Base-by-base conservation (phyloP, 1,284 basidiomycete genomes). In the Boletus holoroseus region DNA sequence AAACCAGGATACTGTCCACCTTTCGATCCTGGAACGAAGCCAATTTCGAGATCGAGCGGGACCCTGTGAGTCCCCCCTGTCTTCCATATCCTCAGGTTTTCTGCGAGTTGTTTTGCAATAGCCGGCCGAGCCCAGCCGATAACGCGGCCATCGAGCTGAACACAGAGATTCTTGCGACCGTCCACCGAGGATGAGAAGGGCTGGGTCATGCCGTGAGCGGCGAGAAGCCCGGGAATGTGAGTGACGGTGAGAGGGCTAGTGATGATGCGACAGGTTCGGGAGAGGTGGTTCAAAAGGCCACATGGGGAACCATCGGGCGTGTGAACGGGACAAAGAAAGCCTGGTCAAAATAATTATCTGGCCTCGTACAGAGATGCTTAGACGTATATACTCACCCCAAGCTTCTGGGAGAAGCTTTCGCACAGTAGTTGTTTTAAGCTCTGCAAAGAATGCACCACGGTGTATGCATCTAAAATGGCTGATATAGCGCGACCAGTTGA, bases 401-500 rank as follows among this genome's bases (percentile, higher is more conserved):
- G 96, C 91, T 73, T 99, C 96, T 12, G 96, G 96, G 18, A 99
- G 76, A 54, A 99, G 75, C 71, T 99, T 99, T 62, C 96, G 88
- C 43, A 99, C 96, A 20, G 94, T 88, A 0, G 96, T 99, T 1
- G 96, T 99, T 77, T 99, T 99, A 55, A 99, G 82, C 69, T 99
- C 94, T 20, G 95, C 93, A 67, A 99, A 99, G 82, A 99, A 99
- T 38, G 96, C 94, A 71, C 96, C 96, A 74, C 96, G 90, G 73
- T 99, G 96, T 38, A 99, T 94, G 69, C 91, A 97, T 50, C 96
- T 81, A 77, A 99, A 99, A 73, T 99, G 96, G 62, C 90, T 90
- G 68, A 99, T 93, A 71, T 98, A 99, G 42, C 96, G 92, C 65
- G 91, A 89, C 82, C 95, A 99, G 71, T 99, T 99, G 57, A 99